Conservation (phyloP, 805 yeast genomes). For the Metschnikowia bowlesiae region DNA sequence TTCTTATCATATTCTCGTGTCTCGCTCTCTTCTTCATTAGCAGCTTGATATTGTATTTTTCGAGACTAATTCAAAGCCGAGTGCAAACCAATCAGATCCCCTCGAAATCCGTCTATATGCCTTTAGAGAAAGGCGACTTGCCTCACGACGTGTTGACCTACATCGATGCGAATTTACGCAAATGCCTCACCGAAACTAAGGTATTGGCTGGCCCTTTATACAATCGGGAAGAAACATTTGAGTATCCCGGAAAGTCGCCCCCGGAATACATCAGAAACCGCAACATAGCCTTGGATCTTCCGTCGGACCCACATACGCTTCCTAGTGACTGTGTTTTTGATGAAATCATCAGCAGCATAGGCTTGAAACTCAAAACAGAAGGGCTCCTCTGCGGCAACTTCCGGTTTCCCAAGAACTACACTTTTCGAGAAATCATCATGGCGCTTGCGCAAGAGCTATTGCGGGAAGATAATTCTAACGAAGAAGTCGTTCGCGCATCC, state of each 20-base stretch:
- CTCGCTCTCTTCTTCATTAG: constrained; percentile 56
- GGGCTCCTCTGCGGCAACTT: constrained; percentile 36
- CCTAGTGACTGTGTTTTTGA: constrained; percentile 41
- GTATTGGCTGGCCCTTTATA: constrained; percentile 36
- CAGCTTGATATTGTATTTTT: constrained; percentile 48
- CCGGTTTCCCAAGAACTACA: constrained; percentile 33
- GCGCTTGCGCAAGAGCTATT: constrained; percentile 23
- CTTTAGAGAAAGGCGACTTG: constrained; percentile 51
- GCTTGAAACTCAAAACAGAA: constrained; percentile 53
- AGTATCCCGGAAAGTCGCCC: constrained; percentile 39
- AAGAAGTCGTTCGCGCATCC: constrained; percentile 14
- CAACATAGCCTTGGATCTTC: constrained; percentile 21
- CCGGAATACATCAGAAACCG: constrained; percentile 37
- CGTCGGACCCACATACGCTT: constrained; percentile 17
- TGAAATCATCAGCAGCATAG: constrained; percentile 55
- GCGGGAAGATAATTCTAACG: constrained; percentile 9
- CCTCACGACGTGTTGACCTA: constrained; percentile 24
- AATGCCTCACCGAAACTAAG: constrained; percentile 28
- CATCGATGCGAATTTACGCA: constrained; percentile 23
- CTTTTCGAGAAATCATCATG: constrained; percentile 41
- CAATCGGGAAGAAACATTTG: constrained; percentile 21
- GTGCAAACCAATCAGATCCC: constrained; percentile 73
- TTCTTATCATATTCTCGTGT: constrained; percentile 74
- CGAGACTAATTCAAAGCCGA: constrained; percentile 56
- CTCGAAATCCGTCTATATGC: constrained; percentile 54